These are phyloP conservation scores for Suhomyces pyralidae DNA, from an alignment of 805 yeast genomes.

Conservation along the genomic window DNA sequence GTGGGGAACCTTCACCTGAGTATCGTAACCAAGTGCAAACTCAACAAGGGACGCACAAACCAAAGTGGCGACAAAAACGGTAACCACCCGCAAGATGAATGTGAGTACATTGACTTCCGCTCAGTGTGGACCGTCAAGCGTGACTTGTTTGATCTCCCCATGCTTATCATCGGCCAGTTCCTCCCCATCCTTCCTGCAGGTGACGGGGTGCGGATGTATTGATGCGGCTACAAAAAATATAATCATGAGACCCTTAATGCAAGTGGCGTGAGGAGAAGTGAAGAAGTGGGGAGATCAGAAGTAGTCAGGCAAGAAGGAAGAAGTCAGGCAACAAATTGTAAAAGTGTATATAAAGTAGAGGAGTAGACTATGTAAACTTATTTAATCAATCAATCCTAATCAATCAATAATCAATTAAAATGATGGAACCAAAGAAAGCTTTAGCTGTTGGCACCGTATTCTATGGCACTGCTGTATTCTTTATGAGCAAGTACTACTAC, in stretches of 20 bases:
- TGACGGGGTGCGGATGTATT: constrained; percentile 33
- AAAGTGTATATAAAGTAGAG: not conserved
- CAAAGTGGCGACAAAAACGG: constrained; percentile 6
- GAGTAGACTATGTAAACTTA: not conserved
- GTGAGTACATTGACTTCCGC: constrained; percentile 56
- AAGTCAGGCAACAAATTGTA: not conserved
- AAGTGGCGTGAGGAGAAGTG: not conserved
- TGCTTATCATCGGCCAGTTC: constrained; percentile 80
- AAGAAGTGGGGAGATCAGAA: not conserved
- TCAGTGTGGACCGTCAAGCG: constrained; percentile 84
- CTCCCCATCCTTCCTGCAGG: constrained; percentile 54
- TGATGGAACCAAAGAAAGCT: constrained; percentile 18
- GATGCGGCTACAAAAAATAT: not conserved
- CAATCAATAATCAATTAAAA: not conserved
- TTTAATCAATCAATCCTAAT: not conserved
- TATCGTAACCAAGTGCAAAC: constrained; percentile 49
- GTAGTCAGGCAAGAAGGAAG: not conserved
- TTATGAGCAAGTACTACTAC: constrained; percentile 34
- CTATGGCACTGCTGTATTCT: constrained; percentile 31
- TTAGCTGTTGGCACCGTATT: constrained; percentile 29
- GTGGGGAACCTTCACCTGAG: constrained; percentile 61
- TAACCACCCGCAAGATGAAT: not conserved
- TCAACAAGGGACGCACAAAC: constrained; percentile 25
- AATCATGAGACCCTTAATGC: not conserved
- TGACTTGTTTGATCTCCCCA: constrained; percentile 80